Percentiles rank a stretch among this genome's conserved stretches.
phyloP scores from a whole-genome alignment of 2,329 filamentous ascomycete species.

The Tolypocladium ovalisporum region DNA sequence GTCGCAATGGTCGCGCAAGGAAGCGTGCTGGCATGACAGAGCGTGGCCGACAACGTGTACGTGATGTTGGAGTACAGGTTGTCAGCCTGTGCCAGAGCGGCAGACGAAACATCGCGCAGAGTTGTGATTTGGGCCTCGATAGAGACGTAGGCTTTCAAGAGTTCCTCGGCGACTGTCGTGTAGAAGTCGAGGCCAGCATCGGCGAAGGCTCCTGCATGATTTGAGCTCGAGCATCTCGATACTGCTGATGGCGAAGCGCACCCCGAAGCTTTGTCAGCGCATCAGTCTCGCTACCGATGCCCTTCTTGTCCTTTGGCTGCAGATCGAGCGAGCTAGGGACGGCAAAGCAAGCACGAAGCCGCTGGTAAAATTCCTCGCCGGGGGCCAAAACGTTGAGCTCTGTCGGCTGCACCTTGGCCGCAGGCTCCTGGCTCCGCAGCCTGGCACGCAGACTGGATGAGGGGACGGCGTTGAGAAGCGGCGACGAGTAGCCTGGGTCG shows the following conservation, averaged over 20 bases:
- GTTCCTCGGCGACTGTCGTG: constrained; percentile 7
- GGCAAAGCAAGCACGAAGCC: constrained; percentile 13
- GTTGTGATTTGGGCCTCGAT: constrained; percentile 10
- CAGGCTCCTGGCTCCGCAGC: constrained; percentile 12
- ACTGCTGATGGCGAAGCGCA: background rate
- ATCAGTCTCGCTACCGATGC: background rate
- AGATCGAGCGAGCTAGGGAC: background rate
- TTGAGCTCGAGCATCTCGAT: background rate
- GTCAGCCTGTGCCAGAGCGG: constrained; percentile 7
- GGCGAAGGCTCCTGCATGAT: constrained; percentile 11
- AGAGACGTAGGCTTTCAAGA: constrained; percentile 11
- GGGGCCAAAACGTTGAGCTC: constrained; percentile 1
- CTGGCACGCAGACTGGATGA: constrained; percentile 16
- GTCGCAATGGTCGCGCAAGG: constrained; percentile 13
- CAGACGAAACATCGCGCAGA: constrained; percentile 10
- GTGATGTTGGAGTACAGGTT: constrained; percentile 19
- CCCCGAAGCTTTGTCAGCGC: constrained; percentile 10
- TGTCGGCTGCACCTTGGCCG: background rate
- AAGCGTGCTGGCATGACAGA: constrained; percentile 14
- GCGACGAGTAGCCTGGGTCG: background rate
- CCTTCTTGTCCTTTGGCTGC: background rate
- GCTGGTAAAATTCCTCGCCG: constrained; percentile 10
- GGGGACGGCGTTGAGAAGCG: constrained; percentile 3
- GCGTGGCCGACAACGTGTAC: constrained; percentile 18
- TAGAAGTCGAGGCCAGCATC: constrained; percentile 11